Conservation (phyloP, 1,139 yeast genomes). For the Suhomyces terraborum region DNA sequence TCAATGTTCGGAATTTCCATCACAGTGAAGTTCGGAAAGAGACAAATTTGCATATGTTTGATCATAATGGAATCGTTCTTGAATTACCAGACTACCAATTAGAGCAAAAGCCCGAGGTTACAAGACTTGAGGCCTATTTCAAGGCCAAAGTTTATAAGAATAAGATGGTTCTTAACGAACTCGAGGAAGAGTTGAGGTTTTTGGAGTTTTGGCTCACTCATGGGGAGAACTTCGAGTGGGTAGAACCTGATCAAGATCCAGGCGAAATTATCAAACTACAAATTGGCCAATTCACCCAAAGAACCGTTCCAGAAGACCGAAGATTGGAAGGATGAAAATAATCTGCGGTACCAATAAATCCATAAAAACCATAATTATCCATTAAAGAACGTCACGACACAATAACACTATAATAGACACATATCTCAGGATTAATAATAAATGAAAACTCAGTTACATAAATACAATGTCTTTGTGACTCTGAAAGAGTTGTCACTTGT, state of each 20-base stretch:
- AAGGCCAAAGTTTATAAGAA: conserved; percentile 30
- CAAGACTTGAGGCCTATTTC: conserved; percentile 24
- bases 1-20: conserved; percentile 43
- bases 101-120: conserved; percentile 14
- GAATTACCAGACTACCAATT: conserved; percentile 25
- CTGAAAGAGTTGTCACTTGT: too few species aligned
- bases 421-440: too few species aligned
- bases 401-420: background rate
- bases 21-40: conserved; percentile 32
- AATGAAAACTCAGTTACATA: too few species aligned
- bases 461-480: too few species aligned
- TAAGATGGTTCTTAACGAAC: conserved; percentile 35
- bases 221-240: conserved; percentile 63
- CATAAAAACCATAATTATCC: too few species aligned
- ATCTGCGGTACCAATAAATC: background rate
- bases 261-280: conserved; percentile 40
- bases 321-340: background rate
- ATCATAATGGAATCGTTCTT: conserved; percentile 30
- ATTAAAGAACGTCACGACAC: background rate
- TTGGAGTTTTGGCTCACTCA: conserved; percentile 40
- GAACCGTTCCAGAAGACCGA: background rate
- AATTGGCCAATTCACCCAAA: conserved; percentile 1
- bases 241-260: conserved; percentile 80
- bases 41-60: conserved; percentile 22
- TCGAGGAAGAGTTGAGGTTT: conserved; percentile 39